Percentiles rank a stretch among this genome's conserved stretches.
Conservation (phyloP, 306 rosid genomes). For the peach (Prunus persica) region DNA sequence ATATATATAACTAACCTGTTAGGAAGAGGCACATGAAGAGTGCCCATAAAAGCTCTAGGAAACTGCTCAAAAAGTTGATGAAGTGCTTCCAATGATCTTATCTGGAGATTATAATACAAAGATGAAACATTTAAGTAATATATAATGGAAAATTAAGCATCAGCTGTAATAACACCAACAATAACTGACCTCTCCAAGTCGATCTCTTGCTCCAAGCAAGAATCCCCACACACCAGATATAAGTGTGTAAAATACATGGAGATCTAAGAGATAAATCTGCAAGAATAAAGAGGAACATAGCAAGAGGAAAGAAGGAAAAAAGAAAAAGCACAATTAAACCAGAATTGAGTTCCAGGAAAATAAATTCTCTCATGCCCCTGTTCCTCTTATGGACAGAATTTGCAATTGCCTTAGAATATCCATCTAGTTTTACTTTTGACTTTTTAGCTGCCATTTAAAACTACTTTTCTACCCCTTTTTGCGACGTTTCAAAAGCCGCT, state of each 20-base stretch:
- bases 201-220: conserved; percentile 91
- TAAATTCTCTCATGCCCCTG: neutral
- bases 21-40: conserved; percentile 55
- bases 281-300: neutral
- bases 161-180: conserved; percentile 7
- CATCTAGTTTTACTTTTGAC: neutral
- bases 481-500: neutral
- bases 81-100: conserved; percentile 86
- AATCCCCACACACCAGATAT: conserved; percentile 77
- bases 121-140: neutral
- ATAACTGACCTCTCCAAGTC: conserved; percentile 79
- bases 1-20: conserved; percentile 47
- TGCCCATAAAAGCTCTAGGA: conserved; percentile 84
- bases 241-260: conserved; percentile 71
- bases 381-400: neutral
- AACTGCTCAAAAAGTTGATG: conserved; percentile 83
- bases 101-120: conserved; percentile 48
- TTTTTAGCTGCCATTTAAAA: neutral
- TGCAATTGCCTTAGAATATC: neutral
- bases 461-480: neutral
- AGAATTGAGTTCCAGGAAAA: neutral
- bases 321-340: neutral
- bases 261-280: conserved; percentile 88
- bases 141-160: conserved; percentile 1
- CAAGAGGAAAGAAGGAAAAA: neutral